Conservation (phyloP, 1,284 basidiomycete species). For the Microbotryum saponariae region DNA sequence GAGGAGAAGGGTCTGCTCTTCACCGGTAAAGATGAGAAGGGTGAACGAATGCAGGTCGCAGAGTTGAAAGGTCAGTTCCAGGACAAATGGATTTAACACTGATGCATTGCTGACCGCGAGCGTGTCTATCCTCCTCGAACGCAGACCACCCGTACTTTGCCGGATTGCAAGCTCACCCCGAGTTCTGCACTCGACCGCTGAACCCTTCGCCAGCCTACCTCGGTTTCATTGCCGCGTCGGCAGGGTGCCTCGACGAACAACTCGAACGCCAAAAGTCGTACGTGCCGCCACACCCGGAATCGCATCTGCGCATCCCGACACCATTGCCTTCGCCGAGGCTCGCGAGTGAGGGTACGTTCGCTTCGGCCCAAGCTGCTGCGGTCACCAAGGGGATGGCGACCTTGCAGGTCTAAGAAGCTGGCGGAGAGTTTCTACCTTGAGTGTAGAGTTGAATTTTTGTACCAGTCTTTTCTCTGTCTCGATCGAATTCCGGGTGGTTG, state of each 20-base stretch:
- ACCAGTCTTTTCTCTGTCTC: too few species aligned
- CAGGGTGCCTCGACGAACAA: conserved; percentile 69
- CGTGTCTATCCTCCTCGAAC: background rate
- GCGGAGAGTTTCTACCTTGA: too few species aligned
- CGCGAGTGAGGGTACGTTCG: too few species aligned
- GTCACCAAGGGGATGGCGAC: too few species aligned
- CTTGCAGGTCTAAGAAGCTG: too few species aligned
- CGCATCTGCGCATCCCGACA: conserved; percentile 24
- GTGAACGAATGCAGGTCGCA: conserved; percentile 94
- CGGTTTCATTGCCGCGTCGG: conserved; percentile 84
- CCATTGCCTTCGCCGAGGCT: too few species aligned
- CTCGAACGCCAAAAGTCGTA: conserved; percentile 56
- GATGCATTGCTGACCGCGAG: background rate
- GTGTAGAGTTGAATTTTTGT: too few species aligned
- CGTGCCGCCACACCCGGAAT: conserved; percentile 43
- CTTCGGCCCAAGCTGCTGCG: too few species aligned
- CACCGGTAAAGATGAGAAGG: conserved; percentile 86
- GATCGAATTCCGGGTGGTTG: too few species aligned
- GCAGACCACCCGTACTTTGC: conserved; percentile 91
- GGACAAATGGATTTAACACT: too few species aligned
- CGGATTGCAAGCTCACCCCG: conserved; percentile 92
- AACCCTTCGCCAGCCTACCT: conserved; percentile 98
- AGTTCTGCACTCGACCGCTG: conserved; percentile 96
- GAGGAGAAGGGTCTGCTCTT: conserved; percentile 70
- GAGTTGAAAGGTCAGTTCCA: conserved; percentile 65